phyloP scores from a whole-genome alignment of 2,329 filamentous ascomycete species.

The Ophioceras dolichostomum region DNA sequence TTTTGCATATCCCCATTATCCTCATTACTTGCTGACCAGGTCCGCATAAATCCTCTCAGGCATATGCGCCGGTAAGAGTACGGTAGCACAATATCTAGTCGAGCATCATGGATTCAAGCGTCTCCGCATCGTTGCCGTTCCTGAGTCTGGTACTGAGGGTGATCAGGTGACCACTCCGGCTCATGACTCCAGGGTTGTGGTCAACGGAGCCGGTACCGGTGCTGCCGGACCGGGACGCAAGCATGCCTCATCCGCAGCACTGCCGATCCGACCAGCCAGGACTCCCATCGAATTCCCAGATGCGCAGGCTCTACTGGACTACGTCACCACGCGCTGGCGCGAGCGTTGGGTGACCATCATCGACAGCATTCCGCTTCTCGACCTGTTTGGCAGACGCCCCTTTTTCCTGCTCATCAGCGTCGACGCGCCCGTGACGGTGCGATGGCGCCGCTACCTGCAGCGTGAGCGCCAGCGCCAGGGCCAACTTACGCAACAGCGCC shows the following conservation, averaged over 20 bases:
- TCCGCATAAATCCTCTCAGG: conserved; percentile 37
- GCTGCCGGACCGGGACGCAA: no score
- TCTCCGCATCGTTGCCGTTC: conserved; percentile 58
- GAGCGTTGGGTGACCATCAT: conserved; percentile 79
- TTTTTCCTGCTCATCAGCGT: conserved; percentile 91
- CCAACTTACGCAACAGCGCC: conserved; percentile 5
- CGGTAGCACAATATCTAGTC: conserved; percentile 78
- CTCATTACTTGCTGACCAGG: no score
- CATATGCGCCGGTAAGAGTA: conserved; percentile 86
- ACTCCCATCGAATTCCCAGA: conserved; percentile 51
- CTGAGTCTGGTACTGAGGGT: no score
- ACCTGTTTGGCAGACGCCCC: conserved; percentile 65
- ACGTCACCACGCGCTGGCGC: conserved; percentile 75
- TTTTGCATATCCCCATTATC: no score
- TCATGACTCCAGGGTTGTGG: no score
- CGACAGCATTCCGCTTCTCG: conserved; percentile 57
- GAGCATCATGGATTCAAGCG: conserved; percentile 72
- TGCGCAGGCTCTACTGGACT: conserved; percentile 53
- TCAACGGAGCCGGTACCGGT: no score
- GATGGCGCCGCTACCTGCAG: conserved; percentile 65
- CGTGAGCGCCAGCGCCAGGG: conserved; percentile 7
- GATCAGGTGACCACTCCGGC: no score
- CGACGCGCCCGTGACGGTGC: conserved; percentile 74
- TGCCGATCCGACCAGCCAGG: background rate
- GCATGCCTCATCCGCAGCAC: no score